Base-by-base conservation (phyloP, 371 early-diverging fungal species). In the Mucor irregularis region DNA sequence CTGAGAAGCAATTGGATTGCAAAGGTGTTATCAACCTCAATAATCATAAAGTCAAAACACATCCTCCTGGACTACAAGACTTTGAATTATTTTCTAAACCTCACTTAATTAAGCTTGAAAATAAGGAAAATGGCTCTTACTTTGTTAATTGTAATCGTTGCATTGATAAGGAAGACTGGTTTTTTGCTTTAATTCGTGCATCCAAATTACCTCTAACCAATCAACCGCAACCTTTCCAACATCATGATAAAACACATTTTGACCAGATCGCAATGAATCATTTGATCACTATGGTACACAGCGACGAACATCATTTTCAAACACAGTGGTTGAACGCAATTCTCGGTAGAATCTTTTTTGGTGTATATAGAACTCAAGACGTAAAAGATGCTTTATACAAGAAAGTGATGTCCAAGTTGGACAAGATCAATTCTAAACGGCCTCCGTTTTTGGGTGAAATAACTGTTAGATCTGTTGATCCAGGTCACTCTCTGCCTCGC, bases 111-210 rank as follows among this genome's bases (percentile, higher is more conserved):
- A 78, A 76, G 35, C 56, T 85, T 52, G 67, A 64, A 28, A 48
- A 38, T 14, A 42, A 33, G 2, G 35, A 59, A 3, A 30, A 49
- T 19, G 31, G 47, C 7, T 31, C 46, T 42, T 83, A 80, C 50
- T 87, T 75, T 62, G 68, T 87, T 43, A 84, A 80, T 58, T 80
- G 81, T 43, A 71, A 72, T 42, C 62, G 69, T 5, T 81, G 86
- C 14, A 81, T 80, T 7, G 91, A 93, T 40, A 96, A 96, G 71
- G 96, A 96, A 62, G 93, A 92, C 63, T 96, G 96, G 96, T 92
- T 86, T 50, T 68, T 83, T 46, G 74, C 79, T 19, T 66, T 89
- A 10, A 66, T 78, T 19, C 78, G 78, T 37, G 83, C 81, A 4
- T 65, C 76, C 9, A 64, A 63, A 17, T 24, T 47, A 8, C 26